Conservation (phyloP, 2,329 filamentous ascomycete genomes). For the Trichoderma koningii region DNA sequence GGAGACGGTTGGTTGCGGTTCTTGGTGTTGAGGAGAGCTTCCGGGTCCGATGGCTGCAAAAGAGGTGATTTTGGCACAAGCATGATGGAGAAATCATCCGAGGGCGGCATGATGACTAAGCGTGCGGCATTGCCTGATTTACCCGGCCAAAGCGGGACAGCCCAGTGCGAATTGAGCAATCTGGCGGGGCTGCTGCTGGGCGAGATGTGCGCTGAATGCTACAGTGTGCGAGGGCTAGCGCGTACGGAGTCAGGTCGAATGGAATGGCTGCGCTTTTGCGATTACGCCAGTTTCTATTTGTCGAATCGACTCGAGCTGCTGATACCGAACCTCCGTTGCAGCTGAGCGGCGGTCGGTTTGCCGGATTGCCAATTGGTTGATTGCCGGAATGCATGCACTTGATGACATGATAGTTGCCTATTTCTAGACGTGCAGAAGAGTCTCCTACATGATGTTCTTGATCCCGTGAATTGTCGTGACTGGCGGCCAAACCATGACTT, state of each 20-base stretch:
- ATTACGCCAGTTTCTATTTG: conserved; percentile 34
- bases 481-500: too few relatives aligned
- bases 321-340: conserved; percentile 1
- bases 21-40: conserved; percentile 29
- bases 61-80: conserved; percentile 35
- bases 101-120: conserved; percentile 41
- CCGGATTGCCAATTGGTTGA: neutral
- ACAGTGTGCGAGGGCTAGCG: conserved; percentile 30
- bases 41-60: conserved; percentile 37
- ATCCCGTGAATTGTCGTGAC: too few relatives aligned
- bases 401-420: neutral
- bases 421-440: neutral
- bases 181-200: conserved; percentile 7
- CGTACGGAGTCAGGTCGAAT: conserved; percentile 21
- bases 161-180: conserved; percentile 37
- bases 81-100: conserved; percentile 35
- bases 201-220: neutral
- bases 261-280: conserved; percentile 25
- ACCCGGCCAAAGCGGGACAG: conserved; percentile 28
- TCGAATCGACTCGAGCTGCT: conserved; percentile 21
- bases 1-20: neutral
- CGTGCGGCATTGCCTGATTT: conserved; percentile 34
- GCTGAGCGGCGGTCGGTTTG: neutral
- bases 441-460: too few relatives aligned
- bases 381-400: neutral